Evolutionary conservation across 2,329 filamentous ascomycete genomes (phyloP).

Genomic region (Fusarium subtropicale): DNA sequence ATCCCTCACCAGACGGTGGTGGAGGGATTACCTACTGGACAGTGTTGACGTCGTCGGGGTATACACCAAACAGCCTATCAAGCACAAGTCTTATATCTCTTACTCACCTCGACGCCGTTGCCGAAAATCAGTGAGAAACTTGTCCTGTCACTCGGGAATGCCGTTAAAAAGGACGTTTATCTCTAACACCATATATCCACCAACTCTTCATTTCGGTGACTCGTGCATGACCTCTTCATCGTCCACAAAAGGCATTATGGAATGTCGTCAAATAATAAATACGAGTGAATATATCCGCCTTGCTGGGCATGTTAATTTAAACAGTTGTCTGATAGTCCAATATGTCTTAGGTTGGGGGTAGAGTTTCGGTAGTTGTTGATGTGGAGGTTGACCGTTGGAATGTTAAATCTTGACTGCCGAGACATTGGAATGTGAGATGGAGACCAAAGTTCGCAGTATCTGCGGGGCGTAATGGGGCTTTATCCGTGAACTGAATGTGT

Average conservation of each 20-base stretch:
- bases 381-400: slow-evolving; percentile 25
- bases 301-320: not conserved
- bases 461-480: slow-evolving; percentile 13
- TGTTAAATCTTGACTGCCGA: slow-evolving; percentile 25
- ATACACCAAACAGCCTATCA: not conserved
- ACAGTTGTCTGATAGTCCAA: not conserved
- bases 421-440: slow-evolving; percentile 24
- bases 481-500: not conserved
- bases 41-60: not conserved
- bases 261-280: not conserved
- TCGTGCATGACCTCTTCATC: not conserved
- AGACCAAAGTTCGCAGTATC: slow-evolving; percentile 19
- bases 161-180: not conserved
- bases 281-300: not conserved
- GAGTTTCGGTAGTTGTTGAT: slow-evolving; percentile 7
- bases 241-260: not conserved
- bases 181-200: not conserved
- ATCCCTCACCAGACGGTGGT: not conserved
- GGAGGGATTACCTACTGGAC: not conserved
- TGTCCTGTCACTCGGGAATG: not conserved
- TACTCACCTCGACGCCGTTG: not conserved
- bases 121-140: not conserved
- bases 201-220: not conserved
- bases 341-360: not conserved
- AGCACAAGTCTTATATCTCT: not conserved